Percentiles rank a stretch among this genome's conserved stretches.
These are phyloP conservation scores for Trypanosoma platydactyli DNA, from an alignment of 208 protist genomes.

Conservation along the genomic window DNA sequence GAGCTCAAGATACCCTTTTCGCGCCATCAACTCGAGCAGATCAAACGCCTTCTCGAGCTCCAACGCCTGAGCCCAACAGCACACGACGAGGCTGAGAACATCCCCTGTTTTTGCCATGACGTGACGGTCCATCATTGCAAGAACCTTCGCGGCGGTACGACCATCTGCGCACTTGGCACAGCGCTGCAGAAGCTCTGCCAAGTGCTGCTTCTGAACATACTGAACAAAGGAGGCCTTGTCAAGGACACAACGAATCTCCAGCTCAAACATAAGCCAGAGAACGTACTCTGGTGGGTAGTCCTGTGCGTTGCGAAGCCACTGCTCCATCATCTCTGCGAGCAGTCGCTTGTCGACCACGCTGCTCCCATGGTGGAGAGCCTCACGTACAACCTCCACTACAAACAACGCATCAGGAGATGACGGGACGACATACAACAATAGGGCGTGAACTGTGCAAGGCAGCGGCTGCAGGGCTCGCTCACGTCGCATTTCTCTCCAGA, in stretches of 20 bases:
- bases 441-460: conserved; percentile 60
- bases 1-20: conserved; percentile 75
- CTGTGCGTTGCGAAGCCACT: conserved; percentile 42
- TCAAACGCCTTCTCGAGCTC: conserved; percentile 80
- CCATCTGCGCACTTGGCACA: conserved; percentile 80
- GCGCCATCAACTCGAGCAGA: conserved; percentile 72
- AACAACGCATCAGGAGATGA: conserved; percentile 47
- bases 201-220: conserved; percentile 71
- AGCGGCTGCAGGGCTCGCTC: conserved; percentile 47
- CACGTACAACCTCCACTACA: conserved; percentile 67
- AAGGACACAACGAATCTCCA: conserved; percentile 79
- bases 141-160: conserved; percentile 55
- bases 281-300: conserved; percentile 77
- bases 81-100: conserved; percentile 72
- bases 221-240: conserved; percentile 75
- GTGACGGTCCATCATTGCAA: conserved; percentile 88
- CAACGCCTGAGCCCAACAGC: conserved; percentile 65
- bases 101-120: conserved; percentile 71
- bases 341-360: conserved; percentile 67
- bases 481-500: conserved; percentile 71
- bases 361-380: conserved; percentile 52
- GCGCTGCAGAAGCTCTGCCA: conserved; percentile 70
- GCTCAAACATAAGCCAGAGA: conserved; percentile 81
- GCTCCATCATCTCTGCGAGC: conserved; percentile 61
- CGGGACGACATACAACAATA: conserved; percentile 71